Evolutionary conservation across 306 rosid species (phyloP), one percentile per base, ranked within the genome.

Genomic region (Ceratonia siliqua): DNA sequence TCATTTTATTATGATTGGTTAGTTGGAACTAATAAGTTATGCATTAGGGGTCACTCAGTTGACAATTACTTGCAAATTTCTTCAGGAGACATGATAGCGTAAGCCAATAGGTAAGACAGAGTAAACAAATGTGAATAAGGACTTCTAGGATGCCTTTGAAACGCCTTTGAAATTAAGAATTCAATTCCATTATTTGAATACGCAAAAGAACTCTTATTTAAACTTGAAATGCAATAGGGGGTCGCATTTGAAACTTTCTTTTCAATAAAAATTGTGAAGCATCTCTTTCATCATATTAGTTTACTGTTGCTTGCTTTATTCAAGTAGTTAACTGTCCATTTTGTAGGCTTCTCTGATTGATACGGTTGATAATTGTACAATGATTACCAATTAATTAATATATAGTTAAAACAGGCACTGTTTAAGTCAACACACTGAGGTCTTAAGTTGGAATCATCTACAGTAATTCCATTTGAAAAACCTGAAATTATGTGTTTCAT

Each of bases 261-360:
- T 38, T 49, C 49, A 49, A 33, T 45, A 30, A 56, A 55, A 33
- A 33, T 66, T 33, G 27, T 12, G 62, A 54, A 46, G 83, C 70
- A 72, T 79, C 79, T 72, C 62, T 72, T 57, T 79, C 70, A 65
- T 27, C 68, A 62, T 17, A 15, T 46, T 25, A 43, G 20, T 56
- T 24, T 22, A 64, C 72, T 27, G 48, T 67, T 13, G 61, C 22
- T 70, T 70, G 63, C 45, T 22, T 5, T 38, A 20, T 71, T 13
- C 7, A 24, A 18, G 59, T 48, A 2, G 52, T 7, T 38, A n/a
- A 25, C 36, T 69, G 35, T 35, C 75, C 61, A 38, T 70, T 33
- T 27, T 30, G 55, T 55, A 55, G 76, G 65, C 50, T 45, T 4
- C 68, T 58, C 20, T 58, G 11, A 38, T 55, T 20, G 39, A 39